phyloP scores from a whole-genome alignment of 2,329 filamentous ascomycete species.

The Boeremia exigua region DNA sequence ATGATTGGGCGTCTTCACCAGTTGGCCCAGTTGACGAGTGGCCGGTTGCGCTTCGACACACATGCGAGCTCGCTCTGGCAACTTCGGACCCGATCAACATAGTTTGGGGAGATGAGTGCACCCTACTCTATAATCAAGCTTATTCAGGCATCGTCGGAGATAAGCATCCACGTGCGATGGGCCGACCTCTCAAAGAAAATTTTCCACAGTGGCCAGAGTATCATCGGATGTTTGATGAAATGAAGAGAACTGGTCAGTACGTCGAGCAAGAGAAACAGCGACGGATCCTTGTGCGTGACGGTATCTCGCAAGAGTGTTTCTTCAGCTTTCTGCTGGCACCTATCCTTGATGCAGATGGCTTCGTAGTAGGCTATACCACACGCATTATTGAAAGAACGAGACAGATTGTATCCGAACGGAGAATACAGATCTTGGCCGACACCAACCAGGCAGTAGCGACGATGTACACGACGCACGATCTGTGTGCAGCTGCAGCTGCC shows the following conservation, averaged over 20 bases:
- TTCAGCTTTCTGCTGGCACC: conserved; percentile 84
- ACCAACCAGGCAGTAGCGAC: conserved; percentile 9
- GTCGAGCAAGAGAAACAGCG: conserved; percentile 83
- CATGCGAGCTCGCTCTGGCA: conserved; percentile 76
- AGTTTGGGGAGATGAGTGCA: conserved; percentile 75
- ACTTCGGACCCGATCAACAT: conserved; percentile 64
- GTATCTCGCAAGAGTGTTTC: conserved; percentile 76
- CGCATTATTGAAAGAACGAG: conserved; percentile 80
- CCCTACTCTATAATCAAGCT: conserved; percentile 73
- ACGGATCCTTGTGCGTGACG: conserved; percentile 71
- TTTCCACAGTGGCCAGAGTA: conserved; percentile 77
- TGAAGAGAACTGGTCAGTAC: conserved; percentile 71
- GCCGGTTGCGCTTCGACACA: conserved; percentile 71
- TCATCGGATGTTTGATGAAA: conserved; percentile 68
- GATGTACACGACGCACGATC: background rate
- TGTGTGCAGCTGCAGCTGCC: conserved; percentile 1
- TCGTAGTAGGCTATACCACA: conserved; percentile 76
- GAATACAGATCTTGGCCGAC: conserved; percentile 67
- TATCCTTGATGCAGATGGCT: conserved; percentile 73
- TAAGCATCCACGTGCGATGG: conserved; percentile 79
- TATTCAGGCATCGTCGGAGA: conserved; percentile 68
- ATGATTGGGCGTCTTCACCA: conserved; percentile 74
- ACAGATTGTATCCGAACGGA: conserved; percentile 75
- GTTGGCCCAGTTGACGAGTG: conserved; percentile 77
- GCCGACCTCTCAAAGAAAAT: conserved; percentile 67